Evolutionary conservation across 192 early-diverging fungal genomes (phyloP), one percentile per base, ranked within the genome.

Genomic region (Gonapodya prolifera): DNA sequence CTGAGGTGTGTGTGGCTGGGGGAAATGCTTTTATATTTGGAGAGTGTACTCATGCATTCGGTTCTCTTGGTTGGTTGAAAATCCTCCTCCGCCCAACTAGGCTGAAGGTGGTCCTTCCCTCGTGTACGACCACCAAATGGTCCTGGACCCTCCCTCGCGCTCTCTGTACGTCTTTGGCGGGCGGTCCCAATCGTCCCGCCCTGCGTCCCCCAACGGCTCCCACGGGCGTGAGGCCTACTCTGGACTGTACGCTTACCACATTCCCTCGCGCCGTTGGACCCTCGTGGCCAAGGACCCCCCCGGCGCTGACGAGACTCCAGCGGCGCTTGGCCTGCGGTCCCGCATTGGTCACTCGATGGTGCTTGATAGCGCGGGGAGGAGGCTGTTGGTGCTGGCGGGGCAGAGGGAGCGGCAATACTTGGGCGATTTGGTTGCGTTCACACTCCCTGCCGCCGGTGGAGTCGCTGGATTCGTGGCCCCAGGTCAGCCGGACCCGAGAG

Each of bases 61-160:
- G 69, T 28, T 70, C 31, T 32, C 1, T 16, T 17, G 69, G 13
- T 70, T 35, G n/a, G n/a, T 35, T 75, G 35, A 75, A n/a, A 1
- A 31, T 75, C 1, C 70, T 33, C 36, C 76, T 70, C 79, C n/a
- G n/a, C n/a, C n/a, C n/a, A n/a, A n/a, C n/a, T n/a, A 96, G 89
- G 75, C 81, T 1, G 89, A 95, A 77, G 88, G 89, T 45, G 97
- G 97, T 0, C 97, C 97, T 29, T 88, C 89, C 69, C 85, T 98
- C 16, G 89, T 97, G 34, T 98, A 93, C 76, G 95, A 98, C 80
- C 89, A 96, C 79, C 95, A 99, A 86, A 94, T 99, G 94, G 90
- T 91, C 74, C 83, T 97, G 36, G 96, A 99, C 76, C 79, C 86
- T 2, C 84, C 83, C 18, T 85, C 87, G 45, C 82, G 83, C 75